Evolutionary conservation across 805 yeast species (phyloP), one percentile per base, ranked within the genome.

Genomic region (Lachancea waltii): DNA sequence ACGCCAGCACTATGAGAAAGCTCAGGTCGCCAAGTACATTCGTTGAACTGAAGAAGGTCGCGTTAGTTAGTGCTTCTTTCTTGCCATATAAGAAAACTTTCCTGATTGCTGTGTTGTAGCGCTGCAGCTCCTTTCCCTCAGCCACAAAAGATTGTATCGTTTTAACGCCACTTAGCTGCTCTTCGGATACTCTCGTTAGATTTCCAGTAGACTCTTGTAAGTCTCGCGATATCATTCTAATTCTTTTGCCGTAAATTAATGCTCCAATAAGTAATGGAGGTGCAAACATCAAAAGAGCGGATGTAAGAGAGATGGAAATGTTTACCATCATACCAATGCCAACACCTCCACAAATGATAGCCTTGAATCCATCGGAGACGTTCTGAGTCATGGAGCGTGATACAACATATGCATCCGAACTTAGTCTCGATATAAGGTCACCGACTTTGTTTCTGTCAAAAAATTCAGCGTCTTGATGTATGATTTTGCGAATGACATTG

Each of bases 401-500:
- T 14, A 90, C 95, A 20, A 92, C 78, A 43, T 85, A 87, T 1
- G 96, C 84, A 59, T 92, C 98, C 29, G 85, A 81, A 11, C 95
- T 83, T 36, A 90, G 65, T 43, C 98, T 70, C 8, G 96, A 86
- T 30, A 90, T 87, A 53, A 90, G 69, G 56, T 90, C 98, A 27
- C 98, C 98, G 7, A 87, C 87, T 55, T 90, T 82, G 45, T 94
- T 86, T n/a, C 79, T 76, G 56, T 90, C 98, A 63, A 87, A 89
- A 56, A 92, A 90, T 55, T 83, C 89, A 13, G 95, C 81, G 58
- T 90, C 97, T 55, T 90, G 96, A 31, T 78, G 76, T 46, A 92
- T 70, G 13, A 92, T 77, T 44, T 78, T 82, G 54, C 77, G 76
- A 57, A 87, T 81, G 27, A 89, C 77, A 38, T 80, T 70, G 10